Base-by-base conservation (phyloP, 805 yeast species). In the Lachancea meyersii region DNA sequence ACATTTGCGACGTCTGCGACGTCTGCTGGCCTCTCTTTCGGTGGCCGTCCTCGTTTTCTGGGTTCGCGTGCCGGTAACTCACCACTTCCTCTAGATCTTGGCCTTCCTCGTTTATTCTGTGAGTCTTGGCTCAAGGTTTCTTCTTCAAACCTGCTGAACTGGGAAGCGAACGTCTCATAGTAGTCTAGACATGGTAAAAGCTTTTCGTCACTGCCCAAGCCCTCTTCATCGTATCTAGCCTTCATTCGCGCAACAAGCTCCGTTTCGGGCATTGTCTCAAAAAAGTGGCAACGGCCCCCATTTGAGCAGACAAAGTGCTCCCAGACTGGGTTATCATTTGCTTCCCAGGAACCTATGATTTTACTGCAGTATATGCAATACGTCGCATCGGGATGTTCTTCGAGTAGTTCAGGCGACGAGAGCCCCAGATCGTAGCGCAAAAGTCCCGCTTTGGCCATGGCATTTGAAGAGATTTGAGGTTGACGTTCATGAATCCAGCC, bases 271-370 rank as follows among this genome's bases (percentile, higher is more conserved):
- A 49, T 23, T 13, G 17, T 43, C 30, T 50, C 43, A 36, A 58
- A 58, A 31, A 49, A 58, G 31, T 41, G 48, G 36, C 62, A 58
- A 18, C 48, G 34, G 2, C 60, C 60, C 14, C 52, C 53, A 32
- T 45, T 42, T 23, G 52, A 43, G 18, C 48, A 44, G 23, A 45
- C 47, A 28, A 41, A 58, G 55, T 80, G 86, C 51, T 74, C 80
- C 30, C 52, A 57, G 1, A 69, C 35, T 0, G 84, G 82, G 46
- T 70, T 71, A 55, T 79, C 83, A 3, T 60, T 59, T 1, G 52
- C 40, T 38, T 69, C 75, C 87, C 87, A 82, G 14, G 77, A 78
- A 22, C 74, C 78, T 37, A 73, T 66, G 1, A 80, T 71, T 44
- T 66, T 66, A 21, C 70, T 64, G 60, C 91, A 83, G 52, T 69